Percentiles rank a stretch among this genome's conserved stretches.
Conservation (phyloP, 768 basidiomycete species). For the Coprinopsis cinerea region DNA sequence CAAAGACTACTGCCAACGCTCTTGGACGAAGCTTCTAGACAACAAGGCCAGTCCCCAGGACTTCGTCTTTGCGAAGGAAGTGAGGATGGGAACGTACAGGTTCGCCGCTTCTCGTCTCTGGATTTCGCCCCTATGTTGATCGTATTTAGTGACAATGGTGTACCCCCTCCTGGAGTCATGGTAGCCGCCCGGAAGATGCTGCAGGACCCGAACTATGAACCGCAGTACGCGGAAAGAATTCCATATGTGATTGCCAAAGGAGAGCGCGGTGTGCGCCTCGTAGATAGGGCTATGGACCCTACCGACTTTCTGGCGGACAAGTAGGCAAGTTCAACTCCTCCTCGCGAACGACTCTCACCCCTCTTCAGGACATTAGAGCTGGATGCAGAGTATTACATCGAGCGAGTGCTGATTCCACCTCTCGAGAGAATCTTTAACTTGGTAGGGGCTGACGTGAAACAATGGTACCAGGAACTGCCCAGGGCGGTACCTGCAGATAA, state of each 20-base stretch:
- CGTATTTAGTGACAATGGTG: conserved; percentile 60
- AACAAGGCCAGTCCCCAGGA: conserved; percentile 83
- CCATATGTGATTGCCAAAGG: conserved; percentile 83
- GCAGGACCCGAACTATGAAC: conserved; percentile 73
- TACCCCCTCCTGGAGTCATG: conserved; percentile 88
- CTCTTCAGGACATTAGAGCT: conserved; percentile 55
- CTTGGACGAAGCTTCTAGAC: conserved; percentile 82
- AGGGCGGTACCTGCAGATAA: conserved; percentile 30
- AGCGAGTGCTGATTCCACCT: conserved; percentile 80
- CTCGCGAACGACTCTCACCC: background rate
- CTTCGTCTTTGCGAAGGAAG: conserved; percentile 93
- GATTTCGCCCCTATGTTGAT: background rate
- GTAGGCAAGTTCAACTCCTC: conserved; percentile 9
- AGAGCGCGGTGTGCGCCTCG: conserved; percentile 51
- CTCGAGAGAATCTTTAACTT: conserved; percentile 88
- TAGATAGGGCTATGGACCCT: conserved; percentile 26
- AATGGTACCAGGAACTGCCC: conserved; percentile 89
- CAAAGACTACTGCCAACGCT: conserved; percentile 79
- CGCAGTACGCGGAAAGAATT: conserved; percentile 90
- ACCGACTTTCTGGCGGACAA: conserved; percentile 23
- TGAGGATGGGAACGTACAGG: conserved; percentile 92
- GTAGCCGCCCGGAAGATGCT: conserved; percentile 75
- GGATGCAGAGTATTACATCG: conserved; percentile 90
- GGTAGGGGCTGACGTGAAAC: conserved; percentile 78
- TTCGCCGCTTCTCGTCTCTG: conserved; percentile 21